These are phyloP conservation scores for Rhodamnia rubescens DNA, from an alignment of 345 rosid species.

Conservation along the genomic window DNA sequence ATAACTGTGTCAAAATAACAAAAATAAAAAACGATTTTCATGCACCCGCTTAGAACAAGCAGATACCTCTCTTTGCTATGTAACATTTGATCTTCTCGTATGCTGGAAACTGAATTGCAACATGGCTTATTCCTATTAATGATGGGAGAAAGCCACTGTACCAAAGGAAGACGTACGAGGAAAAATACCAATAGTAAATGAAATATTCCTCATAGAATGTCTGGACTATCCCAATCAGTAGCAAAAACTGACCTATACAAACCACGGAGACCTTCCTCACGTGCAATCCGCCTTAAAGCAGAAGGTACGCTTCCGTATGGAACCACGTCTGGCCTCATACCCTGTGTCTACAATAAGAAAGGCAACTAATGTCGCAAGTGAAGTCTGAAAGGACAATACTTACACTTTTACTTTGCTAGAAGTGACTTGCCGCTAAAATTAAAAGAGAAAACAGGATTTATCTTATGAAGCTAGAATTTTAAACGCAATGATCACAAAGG, in stretches of 20 bases:
- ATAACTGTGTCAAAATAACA: not conserved
- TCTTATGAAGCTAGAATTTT: not conserved
- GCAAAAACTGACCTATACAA: constrained; percentile 60
- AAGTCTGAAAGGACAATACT: not conserved
- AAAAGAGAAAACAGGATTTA: not conserved
- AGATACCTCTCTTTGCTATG: constrained; percentile 63
- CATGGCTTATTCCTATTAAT: constrained; percentile 86
- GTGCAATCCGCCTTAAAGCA: constrained; percentile 65
- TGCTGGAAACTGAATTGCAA: constrained; percentile 94
- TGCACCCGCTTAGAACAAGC: not conserved
- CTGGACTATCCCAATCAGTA: not conserved
- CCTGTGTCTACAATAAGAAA: constrained; percentile 20
- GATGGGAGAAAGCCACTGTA: constrained; percentile 94
- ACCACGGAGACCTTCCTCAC: constrained; percentile 87
- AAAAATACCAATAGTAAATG: not conserved
- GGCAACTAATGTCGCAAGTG: not conserved
- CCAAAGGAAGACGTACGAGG: constrained; percentile 6
- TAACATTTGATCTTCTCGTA: constrained; percentile 76
- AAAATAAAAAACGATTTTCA: constrained; percentile 19
- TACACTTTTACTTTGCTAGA: not conserved
- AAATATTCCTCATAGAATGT: not conserved
- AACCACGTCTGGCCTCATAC: constrained; percentile 46
- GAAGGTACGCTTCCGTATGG: constrained; percentile 72
- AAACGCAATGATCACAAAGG: not conserved
- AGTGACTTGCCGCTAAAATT: not conserved